A percentile compares a stretch with the other conserved stretches of the same genome.
Conservation (phyloP, 768 basidiomycete genomes). For the Kondoa malvinella region DNA sequence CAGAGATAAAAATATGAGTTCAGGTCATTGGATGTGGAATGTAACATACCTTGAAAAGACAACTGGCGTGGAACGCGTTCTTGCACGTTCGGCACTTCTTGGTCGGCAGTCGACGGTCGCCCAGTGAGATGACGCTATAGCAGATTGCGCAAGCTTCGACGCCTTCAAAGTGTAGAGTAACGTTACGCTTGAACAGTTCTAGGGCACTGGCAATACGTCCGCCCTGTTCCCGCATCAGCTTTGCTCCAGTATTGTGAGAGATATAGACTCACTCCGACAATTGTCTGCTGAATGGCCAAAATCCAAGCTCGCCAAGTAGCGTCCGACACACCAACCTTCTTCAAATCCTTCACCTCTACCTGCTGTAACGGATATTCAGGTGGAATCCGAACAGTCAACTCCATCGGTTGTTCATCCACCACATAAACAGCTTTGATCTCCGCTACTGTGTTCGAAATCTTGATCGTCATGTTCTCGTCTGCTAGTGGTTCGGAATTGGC, state of each 20-base stretch:
- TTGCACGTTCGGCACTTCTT: constrained; percentile 55
- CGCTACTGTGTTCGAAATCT: constrained; percentile 51
- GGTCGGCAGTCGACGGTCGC: constrained; percentile 69
- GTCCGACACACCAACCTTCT: constrained; percentile 72
- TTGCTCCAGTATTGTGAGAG: neutral
- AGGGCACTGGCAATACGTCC: constrained; percentile 77
- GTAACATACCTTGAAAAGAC: constrained; percentile 20
- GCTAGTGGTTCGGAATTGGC: constrained; percentile 39
- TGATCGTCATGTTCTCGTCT: constrained; percentile 60
- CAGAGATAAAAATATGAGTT: neutral
- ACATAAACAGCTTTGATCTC: constrained; percentile 71
- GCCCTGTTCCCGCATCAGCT: constrained; percentile 41
- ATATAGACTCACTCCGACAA: constrained; percentile 45
- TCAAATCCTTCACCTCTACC: constrained; percentile 72
- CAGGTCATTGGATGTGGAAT: neutral
- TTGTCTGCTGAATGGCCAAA: constrained; percentile 72
- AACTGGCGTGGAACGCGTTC: constrained; percentile 26
- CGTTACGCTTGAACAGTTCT: constrained; percentile 82
- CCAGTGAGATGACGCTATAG: constrained; percentile 43
- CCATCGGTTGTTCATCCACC: constrained; percentile 85
- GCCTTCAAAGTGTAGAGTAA: constrained; percentile 79
- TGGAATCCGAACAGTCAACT: constrained; percentile 71
- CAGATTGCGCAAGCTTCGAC: constrained; percentile 93
- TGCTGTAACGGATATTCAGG: constrained; percentile 73
- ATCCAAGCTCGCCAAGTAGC: constrained; percentile 86